Conservation (phyloP, 2,329 filamentous ascomycete genomes). For the Drechslera avenae region DNA sequence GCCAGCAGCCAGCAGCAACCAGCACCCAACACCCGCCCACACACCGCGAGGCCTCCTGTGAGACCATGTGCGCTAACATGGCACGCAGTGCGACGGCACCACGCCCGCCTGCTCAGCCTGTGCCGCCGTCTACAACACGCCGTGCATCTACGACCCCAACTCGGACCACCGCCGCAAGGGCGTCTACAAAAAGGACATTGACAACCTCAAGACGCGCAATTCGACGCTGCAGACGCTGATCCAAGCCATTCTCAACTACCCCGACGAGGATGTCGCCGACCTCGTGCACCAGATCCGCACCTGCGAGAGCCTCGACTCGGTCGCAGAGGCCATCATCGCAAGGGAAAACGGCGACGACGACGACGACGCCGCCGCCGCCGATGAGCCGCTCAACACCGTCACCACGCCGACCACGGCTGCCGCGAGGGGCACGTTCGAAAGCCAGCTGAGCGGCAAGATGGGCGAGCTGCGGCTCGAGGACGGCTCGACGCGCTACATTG, state of each 20-base stretch:
- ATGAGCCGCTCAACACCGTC: constrained; percentile 44
- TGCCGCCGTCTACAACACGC: constrained; percentile 86
- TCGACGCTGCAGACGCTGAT: constrained; percentile 91
- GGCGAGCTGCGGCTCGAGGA: constrained; percentile 86
- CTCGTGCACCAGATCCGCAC: constrained; percentile 87
- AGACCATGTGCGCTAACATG: constrained; percentile 16
- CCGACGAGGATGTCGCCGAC: constrained; percentile 81
- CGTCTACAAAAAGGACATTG: constrained; percentile 92
- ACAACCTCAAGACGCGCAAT: constrained; percentile 83
- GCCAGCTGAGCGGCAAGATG: constrained; percentile 89
- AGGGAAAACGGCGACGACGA: constrained; percentile 54
- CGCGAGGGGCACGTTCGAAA: constrained; percentile 62
- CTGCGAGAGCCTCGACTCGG: constrained; percentile 73
- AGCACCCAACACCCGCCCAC: not conserved
- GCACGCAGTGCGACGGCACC: constrained; percentile 72
- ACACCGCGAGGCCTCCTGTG: constrained; percentile 8
- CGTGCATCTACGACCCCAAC: constrained; percentile 93
- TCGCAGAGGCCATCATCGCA: constrained; percentile 64
- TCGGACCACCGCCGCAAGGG: constrained; percentile 96
- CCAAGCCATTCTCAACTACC: constrained; percentile 87
- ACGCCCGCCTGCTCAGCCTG: constrained; percentile 70
- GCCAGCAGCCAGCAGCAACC: too few species aligned
- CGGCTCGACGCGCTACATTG: constrained; percentile 86
- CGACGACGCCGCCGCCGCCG: too few species aligned
- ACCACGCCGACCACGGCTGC: constrained; percentile 45